phyloP scores from a whole-genome alignment of 2,329 filamentous ascomycete species.

The Apiospora marii region DNA sequence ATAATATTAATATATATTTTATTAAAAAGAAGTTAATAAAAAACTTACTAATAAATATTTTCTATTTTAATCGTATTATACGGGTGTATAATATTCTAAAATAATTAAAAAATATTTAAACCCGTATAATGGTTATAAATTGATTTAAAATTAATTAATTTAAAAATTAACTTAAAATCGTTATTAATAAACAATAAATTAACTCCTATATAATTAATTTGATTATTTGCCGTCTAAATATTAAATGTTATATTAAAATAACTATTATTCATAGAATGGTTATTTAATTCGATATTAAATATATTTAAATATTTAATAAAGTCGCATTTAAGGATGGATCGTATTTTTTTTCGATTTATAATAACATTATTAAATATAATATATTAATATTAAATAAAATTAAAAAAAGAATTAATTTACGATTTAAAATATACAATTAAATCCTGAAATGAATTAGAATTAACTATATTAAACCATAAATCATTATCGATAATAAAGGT shows the following conservation, averaged over 20 bases:
- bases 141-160: conserved; percentile 32
- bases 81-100: not conserved
- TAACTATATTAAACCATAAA: not conserved
- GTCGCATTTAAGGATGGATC: not conserved
- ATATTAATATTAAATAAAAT: not conserved
- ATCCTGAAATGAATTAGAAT: not conserved
- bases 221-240: not conserved
- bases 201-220: conserved; percentile 32
- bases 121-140: conserved; percentile 26
- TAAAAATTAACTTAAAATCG: conserved; percentile 38
- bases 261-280: not conserved
- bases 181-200: conserved; percentile 1
- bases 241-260: not conserved
- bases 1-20: not conserved
- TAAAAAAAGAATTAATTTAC: not conserved
- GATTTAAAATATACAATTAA: not conserved
- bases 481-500: not conserved
- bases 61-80: not conserved
- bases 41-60: not conserved
- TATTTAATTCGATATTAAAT: not conserved
- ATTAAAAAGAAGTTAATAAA: not conserved
- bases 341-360: not conserved
- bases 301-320: conserved; percentile 2
- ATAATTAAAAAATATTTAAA: not conserved
- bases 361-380: not conserved